A percentile compares a stretch with the other conserved stretches of the same genome.
Evolutionary conservation across 495 filamentous ascomycete species (phyloP).

Genomic region (Usnea hakonensis): DNA sequence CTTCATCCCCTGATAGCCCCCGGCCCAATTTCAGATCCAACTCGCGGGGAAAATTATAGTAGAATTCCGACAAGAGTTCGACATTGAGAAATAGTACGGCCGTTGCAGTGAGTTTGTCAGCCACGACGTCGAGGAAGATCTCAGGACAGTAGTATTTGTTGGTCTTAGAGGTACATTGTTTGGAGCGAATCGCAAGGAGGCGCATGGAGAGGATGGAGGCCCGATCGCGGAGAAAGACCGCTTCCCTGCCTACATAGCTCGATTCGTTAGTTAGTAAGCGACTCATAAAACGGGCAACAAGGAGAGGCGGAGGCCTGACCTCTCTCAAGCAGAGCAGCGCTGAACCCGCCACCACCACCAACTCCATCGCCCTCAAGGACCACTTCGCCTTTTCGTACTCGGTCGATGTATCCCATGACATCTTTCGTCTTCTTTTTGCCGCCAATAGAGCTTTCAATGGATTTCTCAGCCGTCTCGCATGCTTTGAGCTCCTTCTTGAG

Average conservation of each 20-base stretch:
- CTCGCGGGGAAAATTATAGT: slow-evolving; percentile 92
- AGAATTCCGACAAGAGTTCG: slow-evolving; percentile 92
- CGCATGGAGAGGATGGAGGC: slow-evolving; percentile 86
- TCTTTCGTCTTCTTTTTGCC: slow-evolving; percentile 79
- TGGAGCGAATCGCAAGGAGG: slow-evolving; percentile 72
- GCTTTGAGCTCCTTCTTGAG: slow-evolving; percentile 77
- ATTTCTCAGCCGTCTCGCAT: slow-evolving; percentile 70
- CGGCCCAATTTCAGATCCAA: slow-evolving; percentile 82
- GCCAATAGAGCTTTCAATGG: slow-evolving; percentile 64
- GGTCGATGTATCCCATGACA: slow-evolving; percentile 85
- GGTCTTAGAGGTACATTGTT: slow-evolving; percentile 60
- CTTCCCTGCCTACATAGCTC: slow-evolving; percentile 64
- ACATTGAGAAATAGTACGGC: slow-evolving; percentile 97
- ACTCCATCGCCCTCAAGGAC: slow-evolving; percentile 73
- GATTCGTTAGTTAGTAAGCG: no score
- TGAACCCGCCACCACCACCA: slow-evolving; percentile 87
- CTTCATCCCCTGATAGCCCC: slow-evolving; percentile 64
- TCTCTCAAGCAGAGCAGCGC: slow-evolving; percentile 66
- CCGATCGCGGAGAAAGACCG: slow-evolving; percentile 84
- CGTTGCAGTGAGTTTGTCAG: slow-evolving; percentile 87
- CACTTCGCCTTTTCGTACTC: slow-evolving; percentile 73
- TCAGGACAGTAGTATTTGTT: slow-evolving; percentile 98
- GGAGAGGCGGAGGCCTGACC: slow-evolving; percentile 43
- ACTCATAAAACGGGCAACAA: neutral
- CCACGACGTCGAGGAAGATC: slow-evolving; percentile 92